These are phyloP conservation scores for Bacidia rubella DNA, from an alignment of 495 filamentous ascomycete genomes.

Conservation along the genomic window DNA sequence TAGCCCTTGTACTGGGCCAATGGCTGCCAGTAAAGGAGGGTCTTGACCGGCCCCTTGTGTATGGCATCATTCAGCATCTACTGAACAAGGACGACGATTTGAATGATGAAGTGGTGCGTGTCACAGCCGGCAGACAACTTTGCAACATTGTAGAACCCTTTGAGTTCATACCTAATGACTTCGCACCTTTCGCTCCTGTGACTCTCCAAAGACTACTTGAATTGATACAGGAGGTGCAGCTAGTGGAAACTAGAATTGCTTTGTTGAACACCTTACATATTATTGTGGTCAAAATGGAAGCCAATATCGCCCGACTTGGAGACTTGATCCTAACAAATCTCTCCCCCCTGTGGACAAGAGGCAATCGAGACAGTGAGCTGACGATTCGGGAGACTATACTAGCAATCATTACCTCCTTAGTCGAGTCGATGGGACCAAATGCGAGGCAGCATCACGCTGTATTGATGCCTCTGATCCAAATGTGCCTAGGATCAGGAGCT, in stretches of 20 bases:
- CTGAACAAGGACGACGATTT: slow-evolving; percentile 58
- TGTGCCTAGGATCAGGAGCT: slow-evolving; percentile 65
- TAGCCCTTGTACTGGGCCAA: slow-evolving; percentile 75
- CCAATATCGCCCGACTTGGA: slow-evolving; percentile 55
- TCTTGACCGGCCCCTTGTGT: slow-evolving; percentile 55
- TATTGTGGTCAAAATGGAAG: slow-evolving; percentile 69
- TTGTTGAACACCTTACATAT: slow-evolving; percentile 69
- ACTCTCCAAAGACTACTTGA: slow-evolving; percentile 56
- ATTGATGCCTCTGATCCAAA: slow-evolving; percentile 65
- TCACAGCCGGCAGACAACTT: slow-evolving; percentile 79
- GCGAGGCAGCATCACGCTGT: slow-evolving; percentile 56
- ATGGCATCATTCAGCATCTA: slow-evolving; percentile 81
- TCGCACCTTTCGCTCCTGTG: slow-evolving; percentile 59
- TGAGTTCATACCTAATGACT: slow-evolving; percentile 56
- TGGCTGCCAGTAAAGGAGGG: slow-evolving; percentile 70
- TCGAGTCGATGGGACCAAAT: slow-evolving; percentile 62
- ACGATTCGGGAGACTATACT: slow-evolving; percentile 86
- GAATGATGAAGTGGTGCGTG: slow-evolving; percentile 85
- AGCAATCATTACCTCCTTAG: slow-evolving; percentile 64
- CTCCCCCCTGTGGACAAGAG: slow-evolving; percentile 59
- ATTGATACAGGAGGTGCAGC: slow-evolving; percentile 67
- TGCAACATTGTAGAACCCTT: slow-evolving; percentile 66
- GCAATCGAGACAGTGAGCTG: slow-evolving; percentile 63
- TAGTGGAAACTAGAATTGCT: slow-evolving; percentile 75
- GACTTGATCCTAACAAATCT: slow-evolving; percentile 67